These are phyloP conservation scores for Mortierella sp. DNA, from an alignment of 371 early-diverging fungal species.

Conservation along the genomic window DNA sequence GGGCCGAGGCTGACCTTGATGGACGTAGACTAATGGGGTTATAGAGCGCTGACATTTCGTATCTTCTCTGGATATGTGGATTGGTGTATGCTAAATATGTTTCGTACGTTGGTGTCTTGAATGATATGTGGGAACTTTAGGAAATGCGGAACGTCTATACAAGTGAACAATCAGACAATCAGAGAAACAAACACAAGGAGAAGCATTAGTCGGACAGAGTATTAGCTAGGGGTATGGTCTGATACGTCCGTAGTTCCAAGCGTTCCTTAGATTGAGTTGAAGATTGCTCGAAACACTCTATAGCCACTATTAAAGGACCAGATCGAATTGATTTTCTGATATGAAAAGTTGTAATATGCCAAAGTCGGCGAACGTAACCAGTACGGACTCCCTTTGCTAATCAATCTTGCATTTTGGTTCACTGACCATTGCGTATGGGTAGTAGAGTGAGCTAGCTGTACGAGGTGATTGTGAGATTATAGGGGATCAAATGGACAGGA, in stretches of 20 bases:
- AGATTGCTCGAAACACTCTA: background rate
- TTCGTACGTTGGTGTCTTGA: background rate
- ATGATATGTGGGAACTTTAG: background rate
- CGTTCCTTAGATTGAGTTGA: background rate
- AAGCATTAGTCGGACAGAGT: background rate
- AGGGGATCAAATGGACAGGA: slow-evolving; percentile 8
- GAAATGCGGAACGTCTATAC: background rate
- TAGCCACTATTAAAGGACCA: slow-evolving; percentile 1
- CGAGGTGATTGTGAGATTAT: background rate
- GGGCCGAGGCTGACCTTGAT: slow-evolving; percentile 25
- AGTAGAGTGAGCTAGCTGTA: background rate
- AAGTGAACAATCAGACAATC: background rate
- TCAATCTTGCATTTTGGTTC: background rate
- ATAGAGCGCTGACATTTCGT: background rate
- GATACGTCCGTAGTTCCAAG: background rate
- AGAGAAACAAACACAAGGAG: background rate
- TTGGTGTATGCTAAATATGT: background rate
- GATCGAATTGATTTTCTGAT: background rate
- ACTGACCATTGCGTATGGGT: background rate
- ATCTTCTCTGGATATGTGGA: background rate
- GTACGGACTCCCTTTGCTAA: background rate
- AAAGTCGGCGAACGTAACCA: background rate
- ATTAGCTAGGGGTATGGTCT: background rate
- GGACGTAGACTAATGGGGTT: slow-evolving; percentile 22
- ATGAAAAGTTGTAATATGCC: background rate